Evolutionary conservation across 257 asterid genomes (phyloP).

Genomic region (Jaltomata sinuosa): DNA sequence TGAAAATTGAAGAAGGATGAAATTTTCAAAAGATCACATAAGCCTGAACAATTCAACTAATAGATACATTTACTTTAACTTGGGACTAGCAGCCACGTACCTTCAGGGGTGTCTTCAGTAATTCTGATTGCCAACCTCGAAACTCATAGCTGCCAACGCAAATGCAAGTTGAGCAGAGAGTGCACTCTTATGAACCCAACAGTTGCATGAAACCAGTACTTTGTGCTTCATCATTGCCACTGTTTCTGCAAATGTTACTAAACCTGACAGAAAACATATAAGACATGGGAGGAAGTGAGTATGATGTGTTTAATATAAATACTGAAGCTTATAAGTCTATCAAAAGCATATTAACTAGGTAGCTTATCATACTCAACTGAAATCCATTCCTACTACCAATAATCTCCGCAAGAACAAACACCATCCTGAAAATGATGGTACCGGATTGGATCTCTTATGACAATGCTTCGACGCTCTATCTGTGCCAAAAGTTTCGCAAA

Average conservation of each 20-base stretch:
- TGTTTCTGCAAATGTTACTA: neutral
- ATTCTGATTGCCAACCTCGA: neutral
- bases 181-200: neutral
- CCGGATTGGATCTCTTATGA: slow-evolving; percentile 82
- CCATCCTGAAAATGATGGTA: slow-evolving; percentile 90
- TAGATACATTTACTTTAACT: neutral
- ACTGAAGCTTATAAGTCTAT: neutral
- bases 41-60: neutral
- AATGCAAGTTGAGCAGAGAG: neutral
- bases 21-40: neutral
- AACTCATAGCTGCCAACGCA: neutral
- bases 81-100: neutral
- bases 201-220: neutral
- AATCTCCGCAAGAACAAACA: slow-evolving; percentile 80
- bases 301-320: neutral
- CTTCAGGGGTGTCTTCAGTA: neutral
- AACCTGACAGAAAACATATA: neutral
- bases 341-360: neutral
- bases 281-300: neutral
- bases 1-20: neutral
- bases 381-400: slow-evolving; percentile 47
- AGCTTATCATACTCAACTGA: neutral
- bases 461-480: slow-evolving; percentile 48
- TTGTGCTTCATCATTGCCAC: neutral
- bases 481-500: slow-evolving; percentile 71